Percentiles rank a stretch among this genome's conserved stretches.
Conservation (phyloP, 768 basidiomycete genomes). For the Xanthoconium purpureum region DNA sequence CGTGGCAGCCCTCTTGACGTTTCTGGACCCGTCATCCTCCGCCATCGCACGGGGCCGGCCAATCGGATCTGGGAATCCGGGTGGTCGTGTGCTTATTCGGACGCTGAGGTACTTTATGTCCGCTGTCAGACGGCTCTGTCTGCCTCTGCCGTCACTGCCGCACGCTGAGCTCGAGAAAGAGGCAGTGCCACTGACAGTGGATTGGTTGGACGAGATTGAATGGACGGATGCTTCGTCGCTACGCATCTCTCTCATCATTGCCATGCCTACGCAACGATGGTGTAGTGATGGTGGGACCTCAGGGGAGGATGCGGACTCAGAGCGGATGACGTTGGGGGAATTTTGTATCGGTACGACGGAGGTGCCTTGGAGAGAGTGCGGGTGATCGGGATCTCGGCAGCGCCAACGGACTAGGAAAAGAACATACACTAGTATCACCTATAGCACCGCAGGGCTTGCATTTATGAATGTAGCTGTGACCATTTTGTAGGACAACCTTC, state of each 20-base stretch:
- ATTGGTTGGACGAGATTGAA: neutral
- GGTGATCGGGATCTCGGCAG: neutral
- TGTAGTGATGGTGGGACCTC: neutral
- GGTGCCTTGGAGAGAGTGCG: conserved; percentile 13
- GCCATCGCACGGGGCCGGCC: neutral
- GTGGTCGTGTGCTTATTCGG: neutral
- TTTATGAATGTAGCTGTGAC: neutral
- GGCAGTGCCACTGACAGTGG: neutral
- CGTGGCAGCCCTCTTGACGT: conserved; percentile 19
- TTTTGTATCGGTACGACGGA: conserved; percentile 28
- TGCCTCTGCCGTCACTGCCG: neutral
- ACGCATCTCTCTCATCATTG: conserved; percentile 40
- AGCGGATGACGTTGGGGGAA: conserved; percentile 34
- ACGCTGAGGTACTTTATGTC: neutral
- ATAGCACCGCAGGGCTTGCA: too few species aligned
- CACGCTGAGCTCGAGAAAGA: neutral
- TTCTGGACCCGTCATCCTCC: neutral
- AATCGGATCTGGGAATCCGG: neutral
- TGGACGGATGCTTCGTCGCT: conserved; percentile 21
- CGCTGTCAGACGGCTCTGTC: conserved; percentile 2
- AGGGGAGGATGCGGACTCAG: neutral
- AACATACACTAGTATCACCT: neutral
- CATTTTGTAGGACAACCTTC: neutral
- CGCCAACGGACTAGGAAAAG: neutral
- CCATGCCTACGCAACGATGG: conserved; percentile 36